A percentile compares a stretch with the other conserved stretches of the same genome.
Evolutionary conservation across 1,139 yeast genomes (phyloP).

Genomic region (Suhomyces guaymorum): DNA sequence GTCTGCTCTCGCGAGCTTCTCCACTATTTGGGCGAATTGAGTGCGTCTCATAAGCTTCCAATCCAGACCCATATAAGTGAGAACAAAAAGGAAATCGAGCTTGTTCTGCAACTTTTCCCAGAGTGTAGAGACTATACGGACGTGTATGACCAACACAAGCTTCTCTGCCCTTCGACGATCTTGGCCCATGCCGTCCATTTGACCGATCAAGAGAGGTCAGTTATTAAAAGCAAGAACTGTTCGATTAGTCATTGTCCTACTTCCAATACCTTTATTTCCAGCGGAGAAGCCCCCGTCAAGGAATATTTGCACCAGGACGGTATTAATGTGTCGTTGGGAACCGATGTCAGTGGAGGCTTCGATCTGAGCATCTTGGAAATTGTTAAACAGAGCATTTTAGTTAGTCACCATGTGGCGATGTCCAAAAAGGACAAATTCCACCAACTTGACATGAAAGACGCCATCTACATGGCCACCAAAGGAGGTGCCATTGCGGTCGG

Average conservation of each 20-base stretch:
- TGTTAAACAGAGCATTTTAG: constrained; percentile 77
- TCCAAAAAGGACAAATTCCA: constrained; percentile 38
- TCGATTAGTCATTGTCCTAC: constrained; percentile 95
- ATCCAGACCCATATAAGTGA: constrained; percentile 92
- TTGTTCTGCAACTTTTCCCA: constrained; percentile 79
- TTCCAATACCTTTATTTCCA: constrained; percentile 82
- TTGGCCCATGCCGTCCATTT: constrained; percentile 90
- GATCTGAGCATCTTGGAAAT: constrained; percentile 75
- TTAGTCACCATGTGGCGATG: constrained; percentile 83
- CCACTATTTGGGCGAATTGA: constrained; percentile 61
- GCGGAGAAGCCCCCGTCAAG: constrained; percentile 84
- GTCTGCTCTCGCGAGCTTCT: constrained; percentile 70
- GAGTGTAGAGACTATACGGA: constrained; percentile 67
- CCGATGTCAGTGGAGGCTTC: constrained; percentile 92
- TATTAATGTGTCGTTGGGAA: constrained; percentile 82
- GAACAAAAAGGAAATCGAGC: constrained; percentile 68
- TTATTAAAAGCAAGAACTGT: constrained; percentile 54
- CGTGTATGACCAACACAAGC: constrained; percentile 66
- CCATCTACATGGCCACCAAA: constrained; percentile 75
- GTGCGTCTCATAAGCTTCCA: constrained; percentile 53
- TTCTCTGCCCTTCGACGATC: constrained; percentile 66
- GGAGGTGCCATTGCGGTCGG: constrained; percentile 88
- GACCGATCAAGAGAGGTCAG: constrained; percentile 58
- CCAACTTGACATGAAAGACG: constrained; percentile 68
- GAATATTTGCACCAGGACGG: constrained; percentile 64